These are phyloP conservation scores for Termitomyces sp. DNA, from an alignment of 768 basidiomycete species.

Conservation along the genomic window DNA sequence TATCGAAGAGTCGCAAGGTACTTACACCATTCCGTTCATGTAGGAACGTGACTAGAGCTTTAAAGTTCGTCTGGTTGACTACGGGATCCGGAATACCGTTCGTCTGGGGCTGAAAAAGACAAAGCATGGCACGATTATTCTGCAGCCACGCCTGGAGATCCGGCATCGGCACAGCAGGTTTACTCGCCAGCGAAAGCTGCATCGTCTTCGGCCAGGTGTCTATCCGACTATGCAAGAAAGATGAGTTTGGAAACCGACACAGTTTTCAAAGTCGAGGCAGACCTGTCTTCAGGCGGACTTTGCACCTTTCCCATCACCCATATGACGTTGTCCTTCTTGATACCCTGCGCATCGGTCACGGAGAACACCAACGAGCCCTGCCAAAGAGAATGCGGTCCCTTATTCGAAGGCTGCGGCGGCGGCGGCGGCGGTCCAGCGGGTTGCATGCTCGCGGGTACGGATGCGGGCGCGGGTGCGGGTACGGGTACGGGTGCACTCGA, in stretches of 20 bases:
- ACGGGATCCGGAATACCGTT: constrained; percentile 25
- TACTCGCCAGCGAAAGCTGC: constrained; percentile 32
- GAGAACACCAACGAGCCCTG: constrained; percentile 41
- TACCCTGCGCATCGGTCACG: constrained; percentile 27
- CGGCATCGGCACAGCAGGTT: constrained; percentile 29
- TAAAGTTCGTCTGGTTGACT: constrained; percentile 38
- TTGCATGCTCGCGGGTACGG: background rate
- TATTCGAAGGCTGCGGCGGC: background rate
- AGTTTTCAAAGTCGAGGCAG: background rate
- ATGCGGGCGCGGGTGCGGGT: no score
- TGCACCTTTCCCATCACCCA: constrained; percentile 28
- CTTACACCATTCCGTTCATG: constrained; percentile 39
- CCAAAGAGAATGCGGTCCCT: constrained; percentile 30
- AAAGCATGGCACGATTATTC: constrained; percentile 31
- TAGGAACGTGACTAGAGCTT: constrained; percentile 35
- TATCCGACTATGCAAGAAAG: constrained; percentile 29
- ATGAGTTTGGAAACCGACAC: background rate
- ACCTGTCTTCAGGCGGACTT: constrained; percentile 29
- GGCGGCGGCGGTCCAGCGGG: background rate
- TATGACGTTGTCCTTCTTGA: constrained; percentile 38
- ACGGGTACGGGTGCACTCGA: background rate
- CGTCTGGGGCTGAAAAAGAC: constrained; percentile 30
- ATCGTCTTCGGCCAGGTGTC: constrained; percentile 50
- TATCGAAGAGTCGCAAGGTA: constrained; percentile 1
- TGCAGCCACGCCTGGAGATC: constrained; percentile 46